Base-by-base conservation (phyloP, 2,329 filamentous ascomycete species). In the Fusarium oligoseptatum region DNA sequence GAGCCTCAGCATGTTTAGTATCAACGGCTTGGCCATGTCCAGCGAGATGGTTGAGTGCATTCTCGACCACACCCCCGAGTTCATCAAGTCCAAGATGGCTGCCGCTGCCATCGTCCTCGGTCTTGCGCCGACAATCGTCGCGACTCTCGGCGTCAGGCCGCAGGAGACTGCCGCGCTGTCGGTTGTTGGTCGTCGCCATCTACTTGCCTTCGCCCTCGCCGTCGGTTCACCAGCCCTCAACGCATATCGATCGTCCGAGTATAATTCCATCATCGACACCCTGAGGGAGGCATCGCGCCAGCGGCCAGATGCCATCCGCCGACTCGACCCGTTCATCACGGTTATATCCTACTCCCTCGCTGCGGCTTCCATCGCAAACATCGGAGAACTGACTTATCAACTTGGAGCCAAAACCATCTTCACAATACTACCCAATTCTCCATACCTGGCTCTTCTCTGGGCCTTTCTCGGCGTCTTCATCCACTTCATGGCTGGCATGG, bases 41-140 rank as follows among this genome's bases (percentile, higher is more conserved):
- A 17, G 24, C 12, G 52, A 64, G 34, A 22, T 71, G 58, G 34
- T 71, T 10, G 61, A 71, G 9, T 69, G 66, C 52, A 66, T 71
- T 14, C 58, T 69, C 29, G 29, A 37, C 3, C 36, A 66, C 24
- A 15, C 62, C 1, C 69, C 66, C 12, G 66, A 69, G 32, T 45
- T 71, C n/a, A 43, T 64, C 58, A 66, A 71, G 66, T 37, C 66
- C 57, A 71, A 66, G 57, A 69, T 69, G 66, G 58, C 66, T 29
- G 63, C 69, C 24, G 66, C 66, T n/a, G 66, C 62, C 14, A 63
- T 71, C 37, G 61, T 64, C 9, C 69, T 69, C 10, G 69, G 69
- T 7, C 34, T 69, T 37, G 32, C 60, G 3, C 69, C 69, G 2
- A 62, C 69, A 7, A 69, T 71, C n/a, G 41, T 71, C 14, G 57